A percentile compares a stretch with the other conserved stretches of the same genome.
These are phyloP conservation scores for Pelargonium australe DNA, from an alignment of 441 rosid genomes.

Conservation along the genomic window DNA sequence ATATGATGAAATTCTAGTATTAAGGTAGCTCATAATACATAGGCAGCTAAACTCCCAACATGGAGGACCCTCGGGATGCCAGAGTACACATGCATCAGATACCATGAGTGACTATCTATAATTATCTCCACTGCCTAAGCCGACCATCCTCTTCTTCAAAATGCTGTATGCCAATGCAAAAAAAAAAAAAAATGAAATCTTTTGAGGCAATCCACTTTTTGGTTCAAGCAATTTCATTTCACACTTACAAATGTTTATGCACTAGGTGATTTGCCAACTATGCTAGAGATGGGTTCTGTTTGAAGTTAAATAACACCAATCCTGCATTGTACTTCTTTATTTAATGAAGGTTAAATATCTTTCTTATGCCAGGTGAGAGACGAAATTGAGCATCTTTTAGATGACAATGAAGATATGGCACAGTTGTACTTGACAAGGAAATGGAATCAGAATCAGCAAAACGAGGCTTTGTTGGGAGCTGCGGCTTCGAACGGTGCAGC, in stretches of 20 bases:
- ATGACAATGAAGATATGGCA: slow-evolving; percentile 89
- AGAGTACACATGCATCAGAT: neutral
- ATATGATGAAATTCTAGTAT: neutral
- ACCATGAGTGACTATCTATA: neutral
- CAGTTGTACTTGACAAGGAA: slow-evolving; percentile 78
- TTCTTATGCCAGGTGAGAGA: slow-evolving; percentile 68
- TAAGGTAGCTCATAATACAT: neutral
- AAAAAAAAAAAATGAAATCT: neutral
- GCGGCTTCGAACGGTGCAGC: slow-evolving; percentile 37
- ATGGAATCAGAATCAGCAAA: slow-evolving; percentile 75
- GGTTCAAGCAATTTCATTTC: neutral
- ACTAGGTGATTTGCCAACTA: neutral
- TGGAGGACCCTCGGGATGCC: neutral
- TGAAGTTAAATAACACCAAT: neutral
- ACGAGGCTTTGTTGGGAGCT: slow-evolving; percentile 47
- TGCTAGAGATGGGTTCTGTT: neutral
- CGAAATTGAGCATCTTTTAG: slow-evolving; percentile 79
- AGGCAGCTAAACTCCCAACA: neutral
- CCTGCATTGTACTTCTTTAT: neutral
- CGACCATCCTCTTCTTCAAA: neutral
- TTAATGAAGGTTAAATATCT: neutral
- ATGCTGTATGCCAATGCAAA: neutral
- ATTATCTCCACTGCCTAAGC: neutral
- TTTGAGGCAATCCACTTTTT: neutral
- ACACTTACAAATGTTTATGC: neutral